phyloP scores from a whole-genome alignment of 192 early-diverging fungal species.

The Podila minutissima region DNA sequence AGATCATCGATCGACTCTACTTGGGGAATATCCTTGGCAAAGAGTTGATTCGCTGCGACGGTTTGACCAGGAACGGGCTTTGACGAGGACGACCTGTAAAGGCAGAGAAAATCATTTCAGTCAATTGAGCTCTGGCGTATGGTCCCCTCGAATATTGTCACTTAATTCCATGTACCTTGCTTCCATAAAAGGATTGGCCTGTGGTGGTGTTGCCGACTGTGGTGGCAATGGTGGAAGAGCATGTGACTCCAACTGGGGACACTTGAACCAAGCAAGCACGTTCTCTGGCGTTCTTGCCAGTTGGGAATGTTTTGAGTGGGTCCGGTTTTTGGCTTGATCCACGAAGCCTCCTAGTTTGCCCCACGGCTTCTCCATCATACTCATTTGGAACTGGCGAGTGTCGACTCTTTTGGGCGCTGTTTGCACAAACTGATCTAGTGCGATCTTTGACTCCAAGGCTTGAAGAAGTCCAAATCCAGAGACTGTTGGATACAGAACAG shows the following conservation, averaged over 20 bases:
- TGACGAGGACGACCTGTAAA: constrained; percentile 2
- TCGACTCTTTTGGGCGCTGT: background rate
- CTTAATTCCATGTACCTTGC: background rate
- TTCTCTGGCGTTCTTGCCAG: constrained; percentile 13
- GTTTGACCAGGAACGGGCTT: constrained; percentile 24
- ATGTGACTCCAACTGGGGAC: background rate
- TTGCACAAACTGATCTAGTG: background rate
- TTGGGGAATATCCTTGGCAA: background rate
- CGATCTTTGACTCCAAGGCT: background rate
- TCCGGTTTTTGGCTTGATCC: background rate
- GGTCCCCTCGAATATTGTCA: no score
- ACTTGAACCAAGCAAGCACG: background rate
- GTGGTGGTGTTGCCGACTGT: background rate
- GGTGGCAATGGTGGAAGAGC: background rate
- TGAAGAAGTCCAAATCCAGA: constrained; percentile 8
- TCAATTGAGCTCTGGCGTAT: background rate
- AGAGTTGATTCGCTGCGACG: background rate
- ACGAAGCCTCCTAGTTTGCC: constrained; percentile 27
- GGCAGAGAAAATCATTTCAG: background rate
- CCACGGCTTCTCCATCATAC: constrained; percentile 37
- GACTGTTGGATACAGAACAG: background rate
- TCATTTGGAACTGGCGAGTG: constrained; percentile 13
- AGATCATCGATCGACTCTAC: constrained; percentile 23
- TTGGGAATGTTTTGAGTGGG: background rate
- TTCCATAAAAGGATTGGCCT: background rate